phyloP scores from a whole-genome alignment of 805 yeast genomes.

The Candida silvicultrix region DNA sequence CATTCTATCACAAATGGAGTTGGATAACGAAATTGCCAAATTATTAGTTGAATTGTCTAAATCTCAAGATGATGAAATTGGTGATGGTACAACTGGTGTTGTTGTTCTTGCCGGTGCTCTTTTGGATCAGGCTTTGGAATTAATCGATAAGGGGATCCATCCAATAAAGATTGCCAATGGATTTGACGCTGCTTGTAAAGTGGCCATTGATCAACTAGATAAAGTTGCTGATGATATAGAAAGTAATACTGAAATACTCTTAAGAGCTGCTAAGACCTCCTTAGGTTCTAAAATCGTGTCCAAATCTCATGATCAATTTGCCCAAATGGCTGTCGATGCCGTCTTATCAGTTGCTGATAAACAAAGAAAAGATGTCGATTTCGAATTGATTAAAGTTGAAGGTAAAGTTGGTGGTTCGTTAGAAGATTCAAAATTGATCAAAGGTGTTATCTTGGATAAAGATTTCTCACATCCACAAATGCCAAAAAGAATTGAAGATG shows the following conservation, averaged over 20 bases:
- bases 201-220: conserved; percentile 78
- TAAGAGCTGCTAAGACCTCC: conserved; percentile 91
- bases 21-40: conserved; percentile 94
- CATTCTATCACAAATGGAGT: conserved; percentile 89
- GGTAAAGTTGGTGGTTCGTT: conserved; percentile 94
- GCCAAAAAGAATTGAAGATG: conserved; percentile 77
- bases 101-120: conserved; percentile 94
- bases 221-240: conserved; percentile 61
- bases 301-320: conserved; percentile 88
- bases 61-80: conserved; percentile 97
- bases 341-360: conserved; percentile 89
- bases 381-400: conserved; percentile 91
- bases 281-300: conserved; percentile 94
- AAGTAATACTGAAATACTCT: conserved; percentile 41
- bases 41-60: conserved; percentile 86
- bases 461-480: conserved; percentile 98
- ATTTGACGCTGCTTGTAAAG: conserved; percentile 92
- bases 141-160: conserved; percentile 95
- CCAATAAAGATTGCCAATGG: conserved; percentile 97
- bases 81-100: conserved; percentile 99
- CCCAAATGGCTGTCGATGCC: conserved; percentile 96
- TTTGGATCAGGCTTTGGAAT: conserved; percentile 88
- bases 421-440: conserved; percentile 76
- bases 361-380: conserved; percentile 91
- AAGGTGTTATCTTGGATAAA: conserved; percentile 91